phyloP scores from a whole-genome alignment of 139 green algal genomes.

The Chlorella sp. region DNA sequence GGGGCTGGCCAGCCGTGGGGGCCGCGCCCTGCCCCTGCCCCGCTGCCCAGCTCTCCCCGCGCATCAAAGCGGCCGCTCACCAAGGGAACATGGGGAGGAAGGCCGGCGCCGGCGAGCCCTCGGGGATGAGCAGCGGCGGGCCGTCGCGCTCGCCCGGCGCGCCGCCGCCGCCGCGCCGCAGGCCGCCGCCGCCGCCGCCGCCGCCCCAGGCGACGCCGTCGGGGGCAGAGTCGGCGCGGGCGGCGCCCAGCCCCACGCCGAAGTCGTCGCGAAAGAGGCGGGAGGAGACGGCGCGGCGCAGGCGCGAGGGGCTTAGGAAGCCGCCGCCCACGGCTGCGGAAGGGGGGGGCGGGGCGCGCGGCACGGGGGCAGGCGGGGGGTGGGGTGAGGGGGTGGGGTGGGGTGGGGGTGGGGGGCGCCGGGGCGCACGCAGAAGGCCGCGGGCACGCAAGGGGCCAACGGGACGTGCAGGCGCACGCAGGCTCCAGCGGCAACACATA shows the following conservation, averaged over 20 bases:
- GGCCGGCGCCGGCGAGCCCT: constrained; percentile 21
- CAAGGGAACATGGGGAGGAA: constrained; percentile 91
- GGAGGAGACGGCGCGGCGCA: constrained; percentile 7
- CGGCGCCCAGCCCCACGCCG: constrained; percentile 14
- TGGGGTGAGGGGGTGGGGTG: too few species aligned
- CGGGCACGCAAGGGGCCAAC: too few species aligned
- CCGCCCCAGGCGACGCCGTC: not conserved
- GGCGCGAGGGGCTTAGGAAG: constrained; percentile 10
- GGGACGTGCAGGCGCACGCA: too few species aligned
- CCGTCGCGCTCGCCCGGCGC: not conserved
- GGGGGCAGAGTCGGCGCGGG: not conserved
- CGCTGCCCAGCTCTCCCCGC: not conserved
- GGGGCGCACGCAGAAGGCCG: too few species aligned
- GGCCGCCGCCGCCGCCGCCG: not conserved
- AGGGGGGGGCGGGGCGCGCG: too few species aligned
- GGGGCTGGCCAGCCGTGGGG: too few species aligned
- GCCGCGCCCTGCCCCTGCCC: too few species aligned
- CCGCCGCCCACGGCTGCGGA: constrained; percentile 13
- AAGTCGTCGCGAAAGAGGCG: constrained; percentile 36
- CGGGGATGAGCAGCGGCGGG: constrained; percentile 19
- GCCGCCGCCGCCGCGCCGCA: not conserved
- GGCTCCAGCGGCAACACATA: too few species aligned
- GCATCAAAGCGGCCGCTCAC: not conserved
- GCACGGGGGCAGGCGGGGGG: too few species aligned
- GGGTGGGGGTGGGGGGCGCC: too few species aligned